phyloP scores from a whole-genome alignment of 1,284 basidiomycete species.

The Naganishia cerealis region DNA sequence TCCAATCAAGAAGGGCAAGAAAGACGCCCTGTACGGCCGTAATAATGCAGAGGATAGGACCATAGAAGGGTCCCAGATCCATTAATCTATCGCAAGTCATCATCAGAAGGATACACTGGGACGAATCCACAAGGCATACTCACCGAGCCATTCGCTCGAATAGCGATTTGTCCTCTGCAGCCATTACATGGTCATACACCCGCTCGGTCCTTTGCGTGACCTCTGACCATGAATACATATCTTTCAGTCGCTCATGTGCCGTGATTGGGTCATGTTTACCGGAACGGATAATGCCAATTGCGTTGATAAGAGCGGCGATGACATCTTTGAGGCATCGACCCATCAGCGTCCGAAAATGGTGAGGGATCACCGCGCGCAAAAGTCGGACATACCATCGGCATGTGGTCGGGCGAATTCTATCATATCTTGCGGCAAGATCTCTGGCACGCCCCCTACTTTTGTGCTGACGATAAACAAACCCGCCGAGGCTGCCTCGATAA shows the following conservation, averaged over 20 bases:
- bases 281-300: conserved; percentile 68
- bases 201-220: conserved; percentile 76
- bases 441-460: conserved; percentile 90
- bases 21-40: conserved; percentile 55
- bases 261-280: conserved; percentile 72
- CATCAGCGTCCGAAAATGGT: neutral
- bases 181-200: conserved; percentile 74
- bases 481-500: conserved; percentile 91
- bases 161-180: conserved; percentile 63
- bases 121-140: conserved; percentile 34
- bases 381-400: conserved; percentile 63
- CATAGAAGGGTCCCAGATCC: conserved; percentile 53
- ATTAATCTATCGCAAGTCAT: conserved; percentile 44
- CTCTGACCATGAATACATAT: conserved; percentile 86
- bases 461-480: conserved; percentile 94
- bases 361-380: neutral
- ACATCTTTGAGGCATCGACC: conserved; percentile 64
- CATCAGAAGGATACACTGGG: neutral
- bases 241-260: conserved; percentile 75
- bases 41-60: conserved; percentile 56
- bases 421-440: conserved; percentile 89
- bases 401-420: conserved; percentile 90
- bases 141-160: conserved; percentile 72
- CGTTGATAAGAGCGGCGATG: conserved; percentile 75
- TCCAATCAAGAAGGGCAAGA: conserved; percentile 48